Conservation (phyloP, 352 stramenopile genomes). For the Globisporangium acanthophoron region DNA sequence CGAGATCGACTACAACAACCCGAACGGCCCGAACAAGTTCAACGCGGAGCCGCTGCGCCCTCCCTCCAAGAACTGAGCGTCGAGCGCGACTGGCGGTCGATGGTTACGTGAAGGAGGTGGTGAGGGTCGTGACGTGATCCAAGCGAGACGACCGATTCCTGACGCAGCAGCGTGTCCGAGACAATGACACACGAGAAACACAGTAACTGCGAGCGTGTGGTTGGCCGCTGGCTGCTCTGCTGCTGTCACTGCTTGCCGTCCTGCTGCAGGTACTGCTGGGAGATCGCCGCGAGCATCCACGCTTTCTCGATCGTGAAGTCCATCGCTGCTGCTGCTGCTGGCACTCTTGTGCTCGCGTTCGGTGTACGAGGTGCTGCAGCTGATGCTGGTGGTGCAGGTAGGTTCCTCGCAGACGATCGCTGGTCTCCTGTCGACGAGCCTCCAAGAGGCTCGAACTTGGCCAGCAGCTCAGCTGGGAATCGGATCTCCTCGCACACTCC, state of each 20-base stretch:
- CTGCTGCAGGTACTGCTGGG: conserved; percentile 22
- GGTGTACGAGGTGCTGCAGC: not conserved
- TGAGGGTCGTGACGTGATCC: not conserved
- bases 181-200: no score
- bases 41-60: conserved; percentile 50
- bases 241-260: not conserved
- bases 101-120: not conserved
- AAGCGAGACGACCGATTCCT: no score
- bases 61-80: conserved; percentile 53
- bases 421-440: not conserved
- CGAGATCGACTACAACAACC: conserved; percentile 85
- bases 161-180: no score
- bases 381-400: not conserved
- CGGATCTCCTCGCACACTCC: conserved; percentile 31
- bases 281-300: conserved; percentile 36
- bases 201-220: no score
- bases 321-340: not conserved
- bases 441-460: not conserved
- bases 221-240: no score
- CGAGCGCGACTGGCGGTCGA: not conserved
- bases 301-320: conserved; percentile 25
- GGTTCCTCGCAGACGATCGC: no score
- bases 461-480: conserved; percentile 18
- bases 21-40: conserved; percentile 29
- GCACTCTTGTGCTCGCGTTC: not conserved